Evolutionary conservation across 1,284 basidiomycete genomes (phyloP), one percentile per base, ranked within the genome.

Genomic region (Malassezia globosa): DNA sequence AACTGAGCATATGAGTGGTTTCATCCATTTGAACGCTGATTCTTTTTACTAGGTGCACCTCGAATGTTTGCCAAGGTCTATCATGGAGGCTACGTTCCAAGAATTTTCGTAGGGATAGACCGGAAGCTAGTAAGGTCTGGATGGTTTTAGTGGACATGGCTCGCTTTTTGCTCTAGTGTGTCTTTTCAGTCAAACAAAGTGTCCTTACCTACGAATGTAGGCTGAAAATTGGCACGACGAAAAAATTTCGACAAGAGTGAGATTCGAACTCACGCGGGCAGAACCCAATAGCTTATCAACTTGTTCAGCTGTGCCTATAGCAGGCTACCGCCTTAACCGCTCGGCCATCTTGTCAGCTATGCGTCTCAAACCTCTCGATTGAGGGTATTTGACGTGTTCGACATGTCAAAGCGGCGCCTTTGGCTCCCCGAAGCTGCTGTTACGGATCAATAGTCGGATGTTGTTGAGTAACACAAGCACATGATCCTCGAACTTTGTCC

Each of bases 211-310:
- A n/a, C n/a, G n/a, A n/a, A n/a, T n/a, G n/a, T n/a, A n/a, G n/a
- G n/a, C n/a, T n/a, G n/a, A n/a, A n/a, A n/a, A n/a, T n/a, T n/a
- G n/a, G 31, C 8, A 14, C 13, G 5, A 5, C 19, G 18, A 41
- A 50, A 48, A 41, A 48, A 46, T 29, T 58, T 58, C 63, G 64
- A 66, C 63, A 60, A 65, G 59, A 67, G 61, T 67, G 64, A 64
- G 64, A 65, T 65, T 67, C 63, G 64, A 67, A 65, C 64, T 62
- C 63, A 67, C 64, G 64, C 64, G 61, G 60, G 62, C 61, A 64
- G 60, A 64, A 52, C 50, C 50, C 50, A 47, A 47, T 52, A 21
- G 44, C 50, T 47, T 52, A 42, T 40, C 38, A 37, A 52, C 50
- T 34, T n/a, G 6, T 24, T 23, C 45, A 31, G 44, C 47, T 24